Evolutionary conservation across 345 rosid species (phyloP), one percentile per base, ranked within the genome.

Genomic region (Firmiana major): DNA sequence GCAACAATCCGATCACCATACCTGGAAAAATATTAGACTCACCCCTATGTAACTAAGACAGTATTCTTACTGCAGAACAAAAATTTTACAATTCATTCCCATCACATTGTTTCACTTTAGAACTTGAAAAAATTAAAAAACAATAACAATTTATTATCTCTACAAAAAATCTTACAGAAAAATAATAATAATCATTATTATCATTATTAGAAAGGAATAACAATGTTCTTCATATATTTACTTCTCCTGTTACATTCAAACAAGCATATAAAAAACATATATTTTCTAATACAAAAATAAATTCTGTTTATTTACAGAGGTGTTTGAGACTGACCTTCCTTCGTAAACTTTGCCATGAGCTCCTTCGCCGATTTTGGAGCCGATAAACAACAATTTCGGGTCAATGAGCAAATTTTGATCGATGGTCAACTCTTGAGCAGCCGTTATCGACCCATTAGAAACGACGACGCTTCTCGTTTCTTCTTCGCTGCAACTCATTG

Each of bases 321-420:
- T 54, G 19, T 11, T 55, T 55, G 43, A 15, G 38, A 86, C 92
- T 85, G 80, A 94, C 97, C 97, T 93, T 91, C 98, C 98, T 86
- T 89, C 84, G 76, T 89, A 94, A 77, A 94, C 98, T 86, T 86
- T 91, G 40, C 97, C 98, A 76, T 94, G 98, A 73, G 97, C 98
- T 55, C 98, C 98, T 81, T 93, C 95, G 0, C 98, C 98, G 21
- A 94, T 91, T 84, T 94, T 90, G 34, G 90, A 80, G 57, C 97
- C 97, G 70, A 93, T 91, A 73, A 93, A 88, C 84, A 94, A 68
- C 67, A 87, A 42, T 74, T 87, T 91, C 3, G 98, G 95, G 79
- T 94, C 97, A 67, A 94, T 89, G 43, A 94, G 89, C 84, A 93
- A 84, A 76, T 70, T 89, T 79, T 87, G 83, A 48, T 91, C 94